Conservation (phyloP, 192 early-diverging fungal species). For the Coemansia furcata region DNA sequence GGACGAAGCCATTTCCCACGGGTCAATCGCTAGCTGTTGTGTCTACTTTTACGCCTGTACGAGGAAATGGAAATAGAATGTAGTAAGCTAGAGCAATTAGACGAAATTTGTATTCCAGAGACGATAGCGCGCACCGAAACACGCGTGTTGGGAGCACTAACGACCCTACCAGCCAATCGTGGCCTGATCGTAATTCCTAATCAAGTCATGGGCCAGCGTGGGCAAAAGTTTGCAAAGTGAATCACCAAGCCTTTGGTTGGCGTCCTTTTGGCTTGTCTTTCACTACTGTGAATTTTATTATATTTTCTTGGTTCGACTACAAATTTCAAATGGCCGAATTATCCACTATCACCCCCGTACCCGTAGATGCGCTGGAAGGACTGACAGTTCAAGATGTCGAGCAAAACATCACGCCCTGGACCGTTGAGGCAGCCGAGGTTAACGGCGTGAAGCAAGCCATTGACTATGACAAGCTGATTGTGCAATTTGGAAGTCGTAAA, state of each 20-base stretch:
- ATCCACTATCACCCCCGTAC: neutral
- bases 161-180: neutral
- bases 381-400: slow-evolving; percentile 5
- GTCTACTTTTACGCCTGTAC: neutral
- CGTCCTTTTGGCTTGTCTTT: neutral
- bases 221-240: neutral
- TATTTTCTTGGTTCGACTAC: neutral
- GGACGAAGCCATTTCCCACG: slow-evolving; percentile 9
- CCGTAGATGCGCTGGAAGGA: slow-evolving; percentile 12
- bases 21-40: neutral
- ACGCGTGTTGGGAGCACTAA: neutral
- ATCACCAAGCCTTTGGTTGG: neutral
- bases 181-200: neutral
- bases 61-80: neutral
- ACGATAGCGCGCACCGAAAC: neutral
- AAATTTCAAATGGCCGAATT: slow-evolving; percentile 3
- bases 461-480: slow-evolving; percentile 89
- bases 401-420: slow-evolving; percentile 80
- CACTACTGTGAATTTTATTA: neutral
- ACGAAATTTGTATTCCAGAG: neutral
- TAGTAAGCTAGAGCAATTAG: neutral
- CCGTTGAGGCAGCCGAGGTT: slow-evolving; percentile 87
- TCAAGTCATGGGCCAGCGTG: too few relatives aligned
- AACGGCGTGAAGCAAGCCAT: slow-evolving; percentile 85
- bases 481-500: slow-evolving; percentile 79